Base-by-base conservation (phyloP, 1,139 yeast genomes). In the Scheffersomyces illinoinensis region DNA sequence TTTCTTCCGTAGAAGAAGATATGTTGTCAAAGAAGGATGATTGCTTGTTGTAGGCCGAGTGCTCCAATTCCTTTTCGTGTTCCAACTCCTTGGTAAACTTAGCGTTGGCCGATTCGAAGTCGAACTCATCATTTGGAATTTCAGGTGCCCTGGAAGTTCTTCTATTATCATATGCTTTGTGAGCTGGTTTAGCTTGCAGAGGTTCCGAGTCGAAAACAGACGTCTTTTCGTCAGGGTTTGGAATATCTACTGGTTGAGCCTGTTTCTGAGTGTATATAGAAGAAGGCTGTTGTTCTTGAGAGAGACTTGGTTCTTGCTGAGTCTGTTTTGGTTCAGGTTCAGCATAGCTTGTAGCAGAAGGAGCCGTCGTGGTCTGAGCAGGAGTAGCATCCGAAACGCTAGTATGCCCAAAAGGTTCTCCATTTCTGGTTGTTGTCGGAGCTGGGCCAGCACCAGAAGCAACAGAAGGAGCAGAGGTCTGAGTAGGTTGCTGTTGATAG, bases 81-180 rank as follows among this genome's bases (percentile, higher is more conserved):
- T 74, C 71, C 23, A 70, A 70, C 49, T 81, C 84, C 62, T 74
- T 78, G 43, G 71, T 69, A 66, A 85, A 85, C 64, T 85, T 88
- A 48, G 68, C 67, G 50, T 64, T 64, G 58, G 72, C 61, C 60
- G 69, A 54, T 66, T 84, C 91, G 69, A 92, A 92, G 73, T 93
- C 84, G 66, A 77, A 81, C 57, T 71, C 83, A 18, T 68, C 75
- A 12, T 65, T 64, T 24, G 71, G 73, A 52, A 68, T 57, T 19
- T 60, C 66, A 81, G 87, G 58, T 83, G 89, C 66, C 20, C 49
- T 46, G 48, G 49, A 46, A 18, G 52, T 47, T 23, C 55, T 21
- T 64, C 67, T 55, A 59, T 62, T 54, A 61, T n/a, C 65, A 43
- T 54, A 54, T 52, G 62, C 66, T n/a, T 19, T 49, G 46, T 55